phyloP scores from a whole-genome alignment of 306 rosid species.

The Cyclanthera cordifolia region DNA sequence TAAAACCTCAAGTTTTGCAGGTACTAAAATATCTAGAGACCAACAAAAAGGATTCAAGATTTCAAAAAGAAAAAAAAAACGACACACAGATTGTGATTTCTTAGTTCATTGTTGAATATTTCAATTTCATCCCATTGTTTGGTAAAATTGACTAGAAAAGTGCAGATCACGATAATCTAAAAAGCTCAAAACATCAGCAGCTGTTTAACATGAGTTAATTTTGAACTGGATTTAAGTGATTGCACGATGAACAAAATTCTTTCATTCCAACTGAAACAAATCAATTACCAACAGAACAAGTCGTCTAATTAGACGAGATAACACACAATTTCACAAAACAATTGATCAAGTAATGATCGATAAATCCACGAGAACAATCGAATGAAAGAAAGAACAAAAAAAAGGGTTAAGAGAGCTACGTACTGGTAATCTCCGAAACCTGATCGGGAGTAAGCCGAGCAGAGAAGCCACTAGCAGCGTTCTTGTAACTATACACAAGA shows the following conservation, averaged over 20 bases:
- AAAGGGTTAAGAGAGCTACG: conserved; percentile 1
- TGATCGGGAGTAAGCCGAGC: conserved; percentile 73
- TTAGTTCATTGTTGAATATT: too few relatives aligned
- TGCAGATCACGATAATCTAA: not conserved
- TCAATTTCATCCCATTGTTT: too few relatives aligned
- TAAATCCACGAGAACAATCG: not conserved
- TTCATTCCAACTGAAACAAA: not conserved
- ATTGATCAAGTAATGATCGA: not conserved
- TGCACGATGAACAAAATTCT: not conserved
- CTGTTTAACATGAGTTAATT: not conserved
- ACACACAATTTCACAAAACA: not conserved
- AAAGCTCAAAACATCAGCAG: not conserved
- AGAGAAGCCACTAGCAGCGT: conserved; percentile 82
- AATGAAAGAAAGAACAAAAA: not conserved
- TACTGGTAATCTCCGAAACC: conserved; percentile 35
- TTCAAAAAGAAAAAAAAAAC: too few relatives aligned
- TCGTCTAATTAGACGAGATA: not conserved
- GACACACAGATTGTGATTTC: too few relatives aligned
- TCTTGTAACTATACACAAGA: conserved; percentile 75
- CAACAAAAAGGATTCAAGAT: too few relatives aligned
- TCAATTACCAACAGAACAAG: not conserved
- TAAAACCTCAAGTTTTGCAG: too few relatives aligned
- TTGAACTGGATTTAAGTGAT: not conserved
- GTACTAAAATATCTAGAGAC: too few relatives aligned
- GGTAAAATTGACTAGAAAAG: too few relatives aligned